Conservation (phyloP, 73 alveolate species). For the Paramecium pentaurelia region DNA sequence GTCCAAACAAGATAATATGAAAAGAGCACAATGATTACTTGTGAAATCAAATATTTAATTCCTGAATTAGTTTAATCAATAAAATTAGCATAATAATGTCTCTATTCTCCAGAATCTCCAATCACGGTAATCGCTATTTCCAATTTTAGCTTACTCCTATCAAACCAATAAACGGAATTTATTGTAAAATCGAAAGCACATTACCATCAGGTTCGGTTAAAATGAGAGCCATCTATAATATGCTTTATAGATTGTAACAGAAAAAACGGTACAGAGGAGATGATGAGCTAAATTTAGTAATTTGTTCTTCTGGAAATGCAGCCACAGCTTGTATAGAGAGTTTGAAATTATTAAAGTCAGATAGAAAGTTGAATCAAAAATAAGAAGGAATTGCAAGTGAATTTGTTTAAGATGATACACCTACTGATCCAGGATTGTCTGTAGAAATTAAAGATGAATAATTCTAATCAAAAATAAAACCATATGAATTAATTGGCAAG, state of each 20-base stretch:
- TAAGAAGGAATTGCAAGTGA: background rate
- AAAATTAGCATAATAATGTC: background rate
- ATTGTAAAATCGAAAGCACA: background rate
- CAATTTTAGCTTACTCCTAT: background rate
- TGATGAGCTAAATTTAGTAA: background rate
- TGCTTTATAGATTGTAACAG: background rate
- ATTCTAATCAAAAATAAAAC: background rate
- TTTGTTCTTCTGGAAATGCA: background rate
- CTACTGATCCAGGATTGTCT: background rate
- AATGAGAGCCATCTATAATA: background rate
- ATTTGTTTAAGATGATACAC: background rate
- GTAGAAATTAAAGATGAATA: background rate
- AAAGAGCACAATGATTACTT: background rate
- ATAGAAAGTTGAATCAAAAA: background rate
- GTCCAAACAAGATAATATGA: background rate
- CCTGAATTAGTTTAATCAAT: background rate
- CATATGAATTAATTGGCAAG: background rate
- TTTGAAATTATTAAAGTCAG: background rate
- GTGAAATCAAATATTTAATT: background rate
- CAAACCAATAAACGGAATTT: background rate
- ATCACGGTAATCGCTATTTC: background rate
- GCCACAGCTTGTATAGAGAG: background rate
- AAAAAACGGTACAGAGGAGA: background rate
- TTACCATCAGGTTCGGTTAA: conserved; percentile 3
- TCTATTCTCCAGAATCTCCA: background rate